Evolutionary conservation across 1,139 yeast genomes (phyloP).

Genomic region (Yamadazyma dushanensis): DNA sequence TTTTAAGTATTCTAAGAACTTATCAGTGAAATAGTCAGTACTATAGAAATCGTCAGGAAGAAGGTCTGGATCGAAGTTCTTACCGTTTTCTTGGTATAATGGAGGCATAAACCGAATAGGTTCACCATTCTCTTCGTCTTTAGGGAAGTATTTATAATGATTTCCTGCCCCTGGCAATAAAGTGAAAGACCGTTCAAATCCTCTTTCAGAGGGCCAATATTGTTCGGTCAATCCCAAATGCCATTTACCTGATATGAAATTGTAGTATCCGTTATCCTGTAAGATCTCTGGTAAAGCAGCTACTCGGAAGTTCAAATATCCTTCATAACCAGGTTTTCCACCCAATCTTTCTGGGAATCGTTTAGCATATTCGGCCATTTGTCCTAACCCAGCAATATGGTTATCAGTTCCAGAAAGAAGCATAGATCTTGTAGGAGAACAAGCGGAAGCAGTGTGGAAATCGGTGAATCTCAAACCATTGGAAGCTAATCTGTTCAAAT

Average conservation of each 20-base stretch:
- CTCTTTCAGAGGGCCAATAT: conserved; percentile 52
- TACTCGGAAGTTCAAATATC: conserved; percentile 51
- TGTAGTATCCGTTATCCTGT: conserved; percentile 47
- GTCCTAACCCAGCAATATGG: conserved; percentile 62
- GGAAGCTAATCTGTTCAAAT: conserved; percentile 43
- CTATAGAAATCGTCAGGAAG: conserved; percentile 51
- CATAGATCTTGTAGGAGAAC: conserved; percentile 67
- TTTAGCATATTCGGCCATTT: conserved; percentile 52
- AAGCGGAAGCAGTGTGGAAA: conserved; percentile 65
- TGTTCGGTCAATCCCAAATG: conserved; percentile 53
- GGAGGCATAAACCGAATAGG: conserved; percentile 30
- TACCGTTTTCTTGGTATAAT: conserved; percentile 38
- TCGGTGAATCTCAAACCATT: conserved; percentile 53
- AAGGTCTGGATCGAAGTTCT: conserved; percentile 30
- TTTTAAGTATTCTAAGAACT: conserved; percentile 36
- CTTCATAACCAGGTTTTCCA: conserved; percentile 60
- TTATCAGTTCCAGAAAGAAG: conserved; percentile 60
- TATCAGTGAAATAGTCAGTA: conserved; percentile 45
- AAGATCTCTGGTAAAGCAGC: conserved; percentile 56
- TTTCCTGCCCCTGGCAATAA: conserved; percentile 60
- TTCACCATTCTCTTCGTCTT: conserved; percentile 24
- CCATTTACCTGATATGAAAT: conserved; percentile 58
- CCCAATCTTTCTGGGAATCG: conserved; percentile 36
- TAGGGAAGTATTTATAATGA: conserved; percentile 51
- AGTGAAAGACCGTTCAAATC: conserved; percentile 52